Evolutionary conservation across 2,329 filamentous ascomycete genomes (phyloP).

Genomic region (Mariannaea sp.): DNA sequence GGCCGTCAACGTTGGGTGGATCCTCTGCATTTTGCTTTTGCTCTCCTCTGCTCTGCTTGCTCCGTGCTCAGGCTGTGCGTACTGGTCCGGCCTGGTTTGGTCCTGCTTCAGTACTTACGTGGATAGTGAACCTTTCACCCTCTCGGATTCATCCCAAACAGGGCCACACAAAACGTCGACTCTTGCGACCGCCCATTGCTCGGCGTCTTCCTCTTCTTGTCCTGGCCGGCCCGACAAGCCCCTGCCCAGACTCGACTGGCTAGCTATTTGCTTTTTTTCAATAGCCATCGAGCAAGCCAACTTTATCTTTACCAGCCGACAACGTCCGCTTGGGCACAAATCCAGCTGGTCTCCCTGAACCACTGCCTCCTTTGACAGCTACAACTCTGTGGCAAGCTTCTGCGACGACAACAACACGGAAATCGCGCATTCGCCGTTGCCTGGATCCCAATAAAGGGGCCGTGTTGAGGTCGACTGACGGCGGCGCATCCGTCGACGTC

Average conservation of each 20-base stretch:
- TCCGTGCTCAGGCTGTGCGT: constrained; percentile 12
- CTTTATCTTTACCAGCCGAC: constrained; percentile 32
- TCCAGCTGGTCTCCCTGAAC: constrained; percentile 21
- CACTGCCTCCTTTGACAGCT: constrained; percentile 13
- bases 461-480: constrained; percentile 39
- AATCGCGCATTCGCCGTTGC: constrained; percentile 22
- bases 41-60: constrained; percentile 4
- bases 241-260: constrained; percentile 20
- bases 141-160: constrained; percentile 23
- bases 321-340: constrained; percentile 29
- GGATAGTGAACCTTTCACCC: constrained; percentile 39
- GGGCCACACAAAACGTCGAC: constrained; percentile 29
- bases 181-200: constrained; percentile 33
- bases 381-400: constrained; percentile 25
- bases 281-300: constrained; percentile 28
- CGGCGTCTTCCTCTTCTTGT: constrained; percentile 17
- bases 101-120: constrained; percentile 30
- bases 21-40: constrained; percentile 8
- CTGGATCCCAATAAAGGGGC: constrained; percentile 29
- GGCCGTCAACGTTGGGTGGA: constrained; percentile 21
- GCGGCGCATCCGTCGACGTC: constrained; percentile 42
- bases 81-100: constrained; percentile 4
- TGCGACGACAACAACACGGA: constrained; percentile 20
- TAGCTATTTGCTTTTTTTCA: constrained; percentile 25
- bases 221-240: constrained; percentile 25